These are phyloP conservation scores for Tagetes erecta DNA, from an alignment of 129 eudicot genomes.

Conservation along the genomic window DNA sequence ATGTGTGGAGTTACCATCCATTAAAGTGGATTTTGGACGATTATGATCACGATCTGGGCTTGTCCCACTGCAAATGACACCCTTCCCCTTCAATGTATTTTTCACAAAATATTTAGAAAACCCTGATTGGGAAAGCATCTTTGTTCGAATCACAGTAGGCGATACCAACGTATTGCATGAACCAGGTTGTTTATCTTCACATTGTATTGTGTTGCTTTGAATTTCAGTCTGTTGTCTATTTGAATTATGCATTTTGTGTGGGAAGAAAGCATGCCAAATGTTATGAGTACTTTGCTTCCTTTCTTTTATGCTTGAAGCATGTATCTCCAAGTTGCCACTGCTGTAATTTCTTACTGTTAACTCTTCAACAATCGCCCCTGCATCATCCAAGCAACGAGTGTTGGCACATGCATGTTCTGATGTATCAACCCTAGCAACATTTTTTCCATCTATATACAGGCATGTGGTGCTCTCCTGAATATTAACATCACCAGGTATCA, in stretches of 20 bases:
- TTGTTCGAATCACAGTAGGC: constrained; percentile 65
- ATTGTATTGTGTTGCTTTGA: constrained; percentile 6
- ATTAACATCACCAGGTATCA: constrained; percentile 49
- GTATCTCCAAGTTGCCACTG: constrained; percentile 45
- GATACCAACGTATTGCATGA: constrained; percentile 32
- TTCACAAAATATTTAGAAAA: constrained; percentile 71
- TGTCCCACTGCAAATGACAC: constrained; percentile 58
- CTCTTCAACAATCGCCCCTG: constrained; percentile 69
- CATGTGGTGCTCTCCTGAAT: constrained; percentile 35
- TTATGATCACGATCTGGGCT: constrained; percentile 45
- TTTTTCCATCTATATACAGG: constrained; percentile 46
- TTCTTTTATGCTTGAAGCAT: constrained; percentile 48
- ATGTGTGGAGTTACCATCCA: constrained; percentile 28
- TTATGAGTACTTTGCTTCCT: constrained; percentile 30
- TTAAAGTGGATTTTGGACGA: constrained; percentile 32
- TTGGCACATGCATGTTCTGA: constrained; percentile 64
- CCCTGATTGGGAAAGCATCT: constrained; percentile 74
- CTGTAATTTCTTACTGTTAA: constrained; percentile 59
- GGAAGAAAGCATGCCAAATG: constrained; percentile 50
- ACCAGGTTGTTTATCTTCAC: constrained; percentile 38
- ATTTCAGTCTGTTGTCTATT: constrained; percentile 29
- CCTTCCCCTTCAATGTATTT: constrained; percentile 71
- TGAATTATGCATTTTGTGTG: constrained; percentile 33
- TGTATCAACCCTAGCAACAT: constrained; percentile 47
- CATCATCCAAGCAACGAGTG: constrained; percentile 44